These are phyloP conservation scores for Candida anutae DNA, from an alignment of 1,139 yeast species.

Conservation along the genomic window DNA sequence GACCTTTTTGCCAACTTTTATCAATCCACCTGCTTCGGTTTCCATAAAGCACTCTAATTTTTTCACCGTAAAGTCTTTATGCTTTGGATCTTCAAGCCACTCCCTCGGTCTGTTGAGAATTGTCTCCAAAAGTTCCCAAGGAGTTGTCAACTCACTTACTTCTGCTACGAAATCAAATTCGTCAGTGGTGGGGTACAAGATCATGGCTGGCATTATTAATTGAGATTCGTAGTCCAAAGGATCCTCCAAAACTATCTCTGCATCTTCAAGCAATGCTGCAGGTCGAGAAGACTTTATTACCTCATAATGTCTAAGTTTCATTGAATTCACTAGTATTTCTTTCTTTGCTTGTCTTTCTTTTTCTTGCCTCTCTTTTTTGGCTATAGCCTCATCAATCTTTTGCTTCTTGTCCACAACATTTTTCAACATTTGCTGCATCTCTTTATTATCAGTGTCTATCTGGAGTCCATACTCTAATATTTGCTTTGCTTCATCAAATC, in stretches of 20 bases:
- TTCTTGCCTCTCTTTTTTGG: slow-evolving; percentile 24
- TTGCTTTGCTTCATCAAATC: slow-evolving; percentile 64
- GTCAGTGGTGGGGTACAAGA: slow-evolving; percentile 76
- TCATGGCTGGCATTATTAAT: slow-evolving; percentile 69
- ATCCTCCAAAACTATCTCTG: slow-evolving; percentile 55
- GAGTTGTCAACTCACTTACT: slow-evolving; percentile 62
- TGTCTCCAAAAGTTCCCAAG: slow-evolving; percentile 47
- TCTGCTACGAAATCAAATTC: slow-evolving; percentile 79
- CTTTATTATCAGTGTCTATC: slow-evolving; percentile 50
- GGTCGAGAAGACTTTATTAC: slow-evolving; percentile 45
- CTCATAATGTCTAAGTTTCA: slow-evolving; percentile 46
- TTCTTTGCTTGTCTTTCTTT: slow-evolving; percentile 23
- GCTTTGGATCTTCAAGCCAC: slow-evolving; percentile 65
- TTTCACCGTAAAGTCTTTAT: slow-evolving; percentile 48
- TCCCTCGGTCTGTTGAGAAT: slow-evolving; percentile 58
- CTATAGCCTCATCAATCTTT: slow-evolving; percentile 23
- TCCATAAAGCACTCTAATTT: slow-evolving; percentile 73
- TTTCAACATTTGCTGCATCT: slow-evolving; percentile 38
- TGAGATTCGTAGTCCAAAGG: slow-evolving; percentile 70
- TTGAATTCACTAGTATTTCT: slow-evolving; percentile 42
- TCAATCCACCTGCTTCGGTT: slow-evolving; percentile 74
- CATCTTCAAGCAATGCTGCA: slow-evolving; percentile 39
- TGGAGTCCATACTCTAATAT: slow-evolving; percentile 57
- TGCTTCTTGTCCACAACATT: slow-evolving; percentile 34
- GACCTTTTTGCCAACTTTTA: slow-evolving; percentile 76